Percentiles rank a stretch among this genome's conserved stretches.
Conservation (phyloP, 805 yeast genomes). For the Priceomyces fermenticarens region DNA sequence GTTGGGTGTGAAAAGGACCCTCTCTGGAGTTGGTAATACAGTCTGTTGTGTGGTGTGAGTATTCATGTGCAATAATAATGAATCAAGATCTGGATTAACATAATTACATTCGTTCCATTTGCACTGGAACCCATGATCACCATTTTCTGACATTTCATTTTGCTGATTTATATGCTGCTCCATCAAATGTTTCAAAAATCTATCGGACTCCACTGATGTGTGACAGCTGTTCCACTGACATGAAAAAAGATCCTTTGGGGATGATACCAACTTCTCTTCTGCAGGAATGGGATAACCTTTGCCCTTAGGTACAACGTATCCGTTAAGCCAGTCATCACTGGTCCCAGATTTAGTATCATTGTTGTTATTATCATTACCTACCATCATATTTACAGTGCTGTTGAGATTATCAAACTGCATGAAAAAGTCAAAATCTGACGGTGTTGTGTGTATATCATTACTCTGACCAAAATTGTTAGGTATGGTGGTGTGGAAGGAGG, state of each 20-base stretch:
- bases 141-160: constrained; percentile 20
- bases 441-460: constrained; percentile 9
- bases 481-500: constrained; percentile 43
- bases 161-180: constrained; percentile 53
- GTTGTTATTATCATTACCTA: too few species aligned
- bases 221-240: constrained; percentile 75
- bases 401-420: constrained; percentile 33
- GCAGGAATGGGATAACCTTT: neutral
- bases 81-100: constrained; percentile 48
- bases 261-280: neutral
- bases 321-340: too few species aligned
- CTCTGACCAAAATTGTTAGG: constrained; percentile 18
- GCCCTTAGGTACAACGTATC: too few species aligned
- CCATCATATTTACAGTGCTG: constrained; percentile 8
- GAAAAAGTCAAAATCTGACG: constrained; percentile 37
- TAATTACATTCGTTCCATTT: constrained; percentile 76
- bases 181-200: constrained; percentile 30
- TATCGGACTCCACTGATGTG: constrained; percentile 31
- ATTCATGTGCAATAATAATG: constrained; percentile 54
- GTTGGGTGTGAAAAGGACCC: constrained; percentile 8
- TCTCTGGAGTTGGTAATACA: neutral
- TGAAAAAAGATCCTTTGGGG: constrained; percentile 6
- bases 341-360: too few species aligned
- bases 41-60: constrained; percentile 21
- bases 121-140: constrained; percentile 39